Evolutionary conservation across 805 yeast species (phyloP).

Genomic region (Starmera caribaea): DNA sequence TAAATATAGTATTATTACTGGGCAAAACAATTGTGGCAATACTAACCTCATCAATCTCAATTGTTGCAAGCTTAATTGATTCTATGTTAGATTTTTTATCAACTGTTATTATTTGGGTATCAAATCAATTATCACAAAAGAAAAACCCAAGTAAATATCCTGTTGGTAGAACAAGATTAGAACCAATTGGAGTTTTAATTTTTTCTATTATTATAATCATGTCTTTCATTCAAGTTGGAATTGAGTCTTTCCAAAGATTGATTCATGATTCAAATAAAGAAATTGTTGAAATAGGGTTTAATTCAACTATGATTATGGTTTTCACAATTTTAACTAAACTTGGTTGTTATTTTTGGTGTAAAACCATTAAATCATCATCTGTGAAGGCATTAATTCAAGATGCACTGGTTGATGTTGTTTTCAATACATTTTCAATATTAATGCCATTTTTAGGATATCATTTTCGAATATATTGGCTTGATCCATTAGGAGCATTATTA

Average conservation of each 20-base stretch:
- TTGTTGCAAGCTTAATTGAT: constrained; percentile 71
- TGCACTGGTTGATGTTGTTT: constrained; percentile 68
- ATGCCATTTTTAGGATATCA: constrained; percentile 56
- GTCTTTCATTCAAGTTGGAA: constrained; percentile 64
- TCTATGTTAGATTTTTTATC: constrained; percentile 67
- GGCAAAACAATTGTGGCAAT: constrained; percentile 54
- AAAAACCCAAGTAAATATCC: constrained; percentile 49
- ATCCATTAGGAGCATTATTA: constrained; percentile 61
- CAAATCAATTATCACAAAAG: constrained; percentile 39
- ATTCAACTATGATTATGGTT: constrained; percentile 52
- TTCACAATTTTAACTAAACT: constrained; percentile 52
- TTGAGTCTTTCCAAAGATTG: constrained; percentile 46
- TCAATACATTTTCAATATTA: constrained; percentile 59
- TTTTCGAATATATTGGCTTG: constrained; percentile 59
- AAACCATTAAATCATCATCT: constrained; percentile 48
- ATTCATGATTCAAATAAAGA: constrained; percentile 25
- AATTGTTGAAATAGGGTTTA: constrained; percentile 36
- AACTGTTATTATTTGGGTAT: constrained; percentile 58
- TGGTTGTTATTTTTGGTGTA: constrained; percentile 57
- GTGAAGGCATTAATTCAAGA: constrained; percentile 78
- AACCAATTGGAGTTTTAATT: constrained; percentile 70
- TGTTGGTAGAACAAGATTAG: constrained; percentile 62
- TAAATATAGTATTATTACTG: constrained; percentile 47
- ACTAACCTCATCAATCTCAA: constrained; percentile 64
- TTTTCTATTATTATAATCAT: constrained; percentile 63